Conservation (phyloP, 1,139 yeast genomes). For the Suhomyces bolitotheri region DNA sequence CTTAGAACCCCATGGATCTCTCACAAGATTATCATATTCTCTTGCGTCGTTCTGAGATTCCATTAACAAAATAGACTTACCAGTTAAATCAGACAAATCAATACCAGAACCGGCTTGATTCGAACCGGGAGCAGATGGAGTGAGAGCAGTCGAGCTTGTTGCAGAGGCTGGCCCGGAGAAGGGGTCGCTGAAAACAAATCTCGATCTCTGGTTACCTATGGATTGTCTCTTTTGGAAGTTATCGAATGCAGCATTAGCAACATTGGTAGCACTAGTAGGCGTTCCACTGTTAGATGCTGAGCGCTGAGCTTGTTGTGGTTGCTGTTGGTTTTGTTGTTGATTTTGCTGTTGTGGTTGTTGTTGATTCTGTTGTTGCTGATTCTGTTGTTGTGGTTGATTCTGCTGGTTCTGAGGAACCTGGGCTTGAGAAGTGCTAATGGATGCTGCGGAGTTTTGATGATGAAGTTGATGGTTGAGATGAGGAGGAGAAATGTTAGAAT, state of each 20-base stretch:
- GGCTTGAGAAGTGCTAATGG: conserved; percentile 5
- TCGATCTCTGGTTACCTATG: conserved; percentile 59
- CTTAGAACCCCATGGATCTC: conserved; percentile 46
- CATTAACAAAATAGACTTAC: conserved; percentile 56
- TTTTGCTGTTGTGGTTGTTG: conserved; percentile 10
- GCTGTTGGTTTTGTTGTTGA: conserved; percentile 13
- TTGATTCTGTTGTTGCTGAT: conserved; percentile 12
- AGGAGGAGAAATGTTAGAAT: conserved; percentile 33
- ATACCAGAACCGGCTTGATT: conserved; percentile 20
- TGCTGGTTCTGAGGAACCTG: conserved; percentile 6
- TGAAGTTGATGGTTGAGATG: conserved; percentile 21
- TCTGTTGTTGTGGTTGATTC: conserved; percentile 16
- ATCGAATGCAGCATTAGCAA: conserved; percentile 14
- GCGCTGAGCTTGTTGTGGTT: conserved; percentile 14
- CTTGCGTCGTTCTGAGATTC: conserved; percentile 57
- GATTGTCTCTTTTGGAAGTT: conserved; percentile 52
- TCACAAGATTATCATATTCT: conserved; percentile 51
- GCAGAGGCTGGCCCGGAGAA: conserved; percentile 36
- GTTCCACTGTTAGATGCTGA: conserved; percentile 10
- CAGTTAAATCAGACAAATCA: conserved; percentile 42
- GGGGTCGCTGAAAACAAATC: conserved; percentile 70
- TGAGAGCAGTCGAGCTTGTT: conserved; percentile 17
- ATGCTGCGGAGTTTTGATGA: conserved; percentile 12
- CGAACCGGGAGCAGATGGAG: conserved; percentile 16
- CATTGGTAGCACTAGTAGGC: conserved; percentile 6